These are phyloP conservation scores for Albizia julibrissin DNA, from an alignment of 306 rosid species.

Conservation along the genomic window DNA sequence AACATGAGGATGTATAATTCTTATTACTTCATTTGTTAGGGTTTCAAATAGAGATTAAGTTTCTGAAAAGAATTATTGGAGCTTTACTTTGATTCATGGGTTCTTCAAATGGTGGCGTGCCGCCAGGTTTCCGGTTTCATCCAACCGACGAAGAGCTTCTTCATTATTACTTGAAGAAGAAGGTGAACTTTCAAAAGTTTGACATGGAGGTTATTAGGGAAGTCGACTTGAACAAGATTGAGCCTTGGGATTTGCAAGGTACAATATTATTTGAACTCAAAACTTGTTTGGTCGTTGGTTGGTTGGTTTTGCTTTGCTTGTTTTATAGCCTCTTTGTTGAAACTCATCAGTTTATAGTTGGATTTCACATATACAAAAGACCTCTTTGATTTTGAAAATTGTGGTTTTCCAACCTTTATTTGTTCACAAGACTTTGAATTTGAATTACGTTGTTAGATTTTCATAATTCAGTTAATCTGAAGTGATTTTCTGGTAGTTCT, in stretches of 20 bases:
- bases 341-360: background rate
- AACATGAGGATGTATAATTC: background rate
- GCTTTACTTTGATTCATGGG: constrained; percentile 34
- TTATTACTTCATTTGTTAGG: background rate
- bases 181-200: constrained; percentile 80
- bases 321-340: background rate
- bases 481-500: background rate
- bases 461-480: background rate
- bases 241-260: constrained; percentile 99
- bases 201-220: constrained; percentile 96
- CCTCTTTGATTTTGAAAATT: background rate
- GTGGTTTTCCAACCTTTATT: background rate
- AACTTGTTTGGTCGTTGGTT: background rate
- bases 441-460: background rate
- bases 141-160: constrained; percentile 94
- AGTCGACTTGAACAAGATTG: constrained; percentile 97
- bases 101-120: constrained; percentile 86
- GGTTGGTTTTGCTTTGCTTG: background rate
- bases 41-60: constrained; percentile 8
- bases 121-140: constrained; percentile 94
- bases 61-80: background rate
- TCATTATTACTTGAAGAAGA: constrained; percentile 91
- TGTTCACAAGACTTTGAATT: background rate
- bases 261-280: background rate
- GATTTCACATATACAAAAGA: background rate